Base-by-base conservation (phyloP, 345 rosid species). In the Trapa incisa region DNA sequence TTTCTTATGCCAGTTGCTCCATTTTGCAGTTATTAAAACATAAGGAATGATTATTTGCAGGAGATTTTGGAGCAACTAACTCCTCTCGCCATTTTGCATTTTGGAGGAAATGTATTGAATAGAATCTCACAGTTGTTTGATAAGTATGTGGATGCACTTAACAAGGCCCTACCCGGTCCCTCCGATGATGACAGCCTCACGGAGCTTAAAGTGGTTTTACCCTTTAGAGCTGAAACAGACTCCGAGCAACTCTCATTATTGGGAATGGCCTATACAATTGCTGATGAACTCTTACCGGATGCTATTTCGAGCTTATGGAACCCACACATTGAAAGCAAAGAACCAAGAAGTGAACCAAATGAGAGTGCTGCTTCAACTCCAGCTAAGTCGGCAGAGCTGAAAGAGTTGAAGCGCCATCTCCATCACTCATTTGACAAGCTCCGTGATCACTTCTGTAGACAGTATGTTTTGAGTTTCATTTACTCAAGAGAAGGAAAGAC, bases 401-500 rank as follows among this genome's bases (percentile, higher is more conserved):
- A 91, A 82, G 99, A 91, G 35, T 89, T 95, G 91, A 94, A 72
- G 79, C 96, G 93, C 48, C 85, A 82, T 47, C 87, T 94, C 78
- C 97, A 82, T 75, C 92, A 86, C 77, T 81, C 96, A 38, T 94
- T 91, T 74, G 97, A 94, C 74, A 89, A 86, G 81, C 96, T 94
- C 58, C 79, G 75, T 75, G 95, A 94, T 80, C 88, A 94, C 78
- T 94, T 94, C 79, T 91, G 99, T 71, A 82, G 86, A 76, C 97
- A 91, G 71, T 94, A 91, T 78, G 99, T 94, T 69, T 73, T 94
- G 84, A 84, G 84, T 75, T 94, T 94, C 76, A 94, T 94, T 73
- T 94, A 94, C 77, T 91, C 97, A 45, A 86, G 95, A 80, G 97
- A 89, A 82, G 97, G 95, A 3, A 79, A 82, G 77, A 91, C 97